A percentile compares a stretch with the other conserved stretches of the same genome.
phyloP scores from a whole-genome alignment of 2,329 filamentous ascomycete genomes.

The Rhynchosporium secalis region DNA sequence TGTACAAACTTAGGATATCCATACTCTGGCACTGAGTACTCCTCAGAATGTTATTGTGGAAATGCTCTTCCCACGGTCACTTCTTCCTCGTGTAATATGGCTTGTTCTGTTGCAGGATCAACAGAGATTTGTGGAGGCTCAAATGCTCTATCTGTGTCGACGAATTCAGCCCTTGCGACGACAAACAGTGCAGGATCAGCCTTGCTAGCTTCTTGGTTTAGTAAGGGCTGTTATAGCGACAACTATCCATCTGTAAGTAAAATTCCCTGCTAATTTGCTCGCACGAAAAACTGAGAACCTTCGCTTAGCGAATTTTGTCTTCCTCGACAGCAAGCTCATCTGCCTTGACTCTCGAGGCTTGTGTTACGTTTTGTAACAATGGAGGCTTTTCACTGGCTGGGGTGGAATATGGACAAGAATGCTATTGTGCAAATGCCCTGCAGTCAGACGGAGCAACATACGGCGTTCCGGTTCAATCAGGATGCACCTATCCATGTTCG shows the following conservation, averaged over 20 bases:
- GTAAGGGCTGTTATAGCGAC: slow-evolving; percentile 2
- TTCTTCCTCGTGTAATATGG: slow-evolving; percentile 8
- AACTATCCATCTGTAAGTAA: slow-evolving; percentile 7
- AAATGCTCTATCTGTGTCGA: slow-evolving; percentile 1
- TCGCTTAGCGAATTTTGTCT: slow-evolving; percentile 6
- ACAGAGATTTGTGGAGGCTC: slow-evolving; percentile 5
- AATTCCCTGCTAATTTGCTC: background rate
- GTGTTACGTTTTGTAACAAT: background rate
- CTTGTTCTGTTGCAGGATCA: background rate
- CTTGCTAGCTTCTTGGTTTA: background rate
- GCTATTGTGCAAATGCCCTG: background rate
- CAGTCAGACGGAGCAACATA: slow-evolving; percentile 2
- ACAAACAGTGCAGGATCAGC: background rate
- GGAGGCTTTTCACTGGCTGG: background rate
- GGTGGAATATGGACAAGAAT: background rate
- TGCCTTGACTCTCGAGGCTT: background rate
- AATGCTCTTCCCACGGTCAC: background rate
- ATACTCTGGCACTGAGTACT: background rate
- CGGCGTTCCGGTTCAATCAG: background rate
- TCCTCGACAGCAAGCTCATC: background rate
- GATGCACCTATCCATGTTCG: slow-evolving; percentile 1
- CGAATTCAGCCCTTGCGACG: background rate
- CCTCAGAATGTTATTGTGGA: background rate
- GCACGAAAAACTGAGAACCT: background rate
- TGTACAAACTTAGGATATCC: background rate